Conservation (phyloP, 2,329 filamentous ascomycete genomes). For the Madurella fahalii region DNA sequence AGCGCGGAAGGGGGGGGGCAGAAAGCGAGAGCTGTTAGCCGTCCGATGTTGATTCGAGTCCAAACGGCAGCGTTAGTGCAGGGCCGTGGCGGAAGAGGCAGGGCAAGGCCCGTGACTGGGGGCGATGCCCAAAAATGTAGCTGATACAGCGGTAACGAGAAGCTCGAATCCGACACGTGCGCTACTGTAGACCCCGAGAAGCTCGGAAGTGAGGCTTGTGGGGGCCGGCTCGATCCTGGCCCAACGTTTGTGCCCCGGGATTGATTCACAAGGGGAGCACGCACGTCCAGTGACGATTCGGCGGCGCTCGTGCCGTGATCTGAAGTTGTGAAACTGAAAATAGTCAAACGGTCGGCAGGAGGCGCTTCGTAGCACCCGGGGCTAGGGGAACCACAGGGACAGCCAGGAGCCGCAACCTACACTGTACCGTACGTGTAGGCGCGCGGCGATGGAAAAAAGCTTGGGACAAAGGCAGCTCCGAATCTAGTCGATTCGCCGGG, state of each 20-base stretch:
- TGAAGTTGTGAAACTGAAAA: conserved; percentile 3
- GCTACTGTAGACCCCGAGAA: background rate
- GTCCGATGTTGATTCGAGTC: conserved; percentile 3
- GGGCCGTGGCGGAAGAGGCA: background rate
- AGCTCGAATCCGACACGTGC: conserved; percentile 5
- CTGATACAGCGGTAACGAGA: background rate
- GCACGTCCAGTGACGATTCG: background rate
- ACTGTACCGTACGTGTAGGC: background rate
- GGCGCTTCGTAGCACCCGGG: background rate
- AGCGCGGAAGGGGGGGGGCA: background rate
- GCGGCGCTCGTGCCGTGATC: conserved; percentile 5
- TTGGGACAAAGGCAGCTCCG: background rate
- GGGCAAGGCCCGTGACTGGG: background rate
- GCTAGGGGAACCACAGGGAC: conserved; percentile 1
- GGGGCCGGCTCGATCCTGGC: background rate
- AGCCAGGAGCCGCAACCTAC: background rate
- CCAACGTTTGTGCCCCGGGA: conserved; percentile 1
- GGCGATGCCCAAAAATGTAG: background rate
- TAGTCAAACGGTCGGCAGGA: conserved; percentile 4
- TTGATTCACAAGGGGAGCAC: conserved; percentile 9
- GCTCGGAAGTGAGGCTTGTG: background rate
- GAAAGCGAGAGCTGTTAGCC: background rate
- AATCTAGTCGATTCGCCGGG: conserved; percentile 9
- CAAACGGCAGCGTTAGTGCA: conserved; percentile 11
- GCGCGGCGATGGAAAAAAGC: background rate